Evolutionary conservation across 1,284 basidiomycete species (phyloP).

Genomic region (Moesziomyces sp.): DNA sequence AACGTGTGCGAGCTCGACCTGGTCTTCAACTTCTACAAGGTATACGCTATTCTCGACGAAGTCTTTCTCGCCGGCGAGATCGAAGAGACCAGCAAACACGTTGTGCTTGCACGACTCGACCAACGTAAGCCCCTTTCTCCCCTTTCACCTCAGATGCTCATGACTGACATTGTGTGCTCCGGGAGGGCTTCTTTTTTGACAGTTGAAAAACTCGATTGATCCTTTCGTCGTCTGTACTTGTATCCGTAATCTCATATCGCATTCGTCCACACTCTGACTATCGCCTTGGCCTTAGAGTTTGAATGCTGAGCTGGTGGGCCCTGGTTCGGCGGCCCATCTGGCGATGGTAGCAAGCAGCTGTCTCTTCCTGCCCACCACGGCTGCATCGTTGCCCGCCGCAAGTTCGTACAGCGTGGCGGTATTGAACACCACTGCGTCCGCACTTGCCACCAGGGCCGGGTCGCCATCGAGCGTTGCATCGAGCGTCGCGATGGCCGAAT

Average conservation of each 20-base stretch:
- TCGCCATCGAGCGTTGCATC: slow-evolving; percentile 11
- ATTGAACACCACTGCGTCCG: slow-evolving; percentile 53
- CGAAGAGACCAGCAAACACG: slow-evolving; percentile 96
- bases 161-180: neutral
- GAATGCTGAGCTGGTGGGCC: slow-evolving; percentile 15
- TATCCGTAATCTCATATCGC: slow-evolving; percentile 3
- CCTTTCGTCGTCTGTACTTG: neutral
- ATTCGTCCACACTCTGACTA: slow-evolving; percentile 13
- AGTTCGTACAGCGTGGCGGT: slow-evolving; percentile 55
- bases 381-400: slow-evolving; percentile 6
- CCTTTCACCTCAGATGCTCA: too few species aligned
- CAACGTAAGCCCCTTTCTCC: slow-evolving; percentile 45
- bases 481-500: slow-evolving; percentile 25
- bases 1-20: slow-evolving; percentile 96
- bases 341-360: slow-evolving; percentile 26
- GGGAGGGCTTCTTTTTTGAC: neutral
- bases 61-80: slow-evolving; percentile 99
- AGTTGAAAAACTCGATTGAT: slow-evolving; percentile 47
- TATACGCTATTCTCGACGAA: slow-evolving; percentile 95
- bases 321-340: slow-evolving; percentile 42
- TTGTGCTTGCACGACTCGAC: slow-evolving; percentile 87
- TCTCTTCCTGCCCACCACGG: slow-evolving; percentile 32
- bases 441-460: slow-evolving; percentile 7
- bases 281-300: slow-evolving; percentile 23
- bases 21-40: slow-evolving; percentile 99